These are phyloP conservation scores for Penicillium angulare DNA, from an alignment of 495 filamentous ascomycete genomes.

Conservation along the genomic window DNA sequence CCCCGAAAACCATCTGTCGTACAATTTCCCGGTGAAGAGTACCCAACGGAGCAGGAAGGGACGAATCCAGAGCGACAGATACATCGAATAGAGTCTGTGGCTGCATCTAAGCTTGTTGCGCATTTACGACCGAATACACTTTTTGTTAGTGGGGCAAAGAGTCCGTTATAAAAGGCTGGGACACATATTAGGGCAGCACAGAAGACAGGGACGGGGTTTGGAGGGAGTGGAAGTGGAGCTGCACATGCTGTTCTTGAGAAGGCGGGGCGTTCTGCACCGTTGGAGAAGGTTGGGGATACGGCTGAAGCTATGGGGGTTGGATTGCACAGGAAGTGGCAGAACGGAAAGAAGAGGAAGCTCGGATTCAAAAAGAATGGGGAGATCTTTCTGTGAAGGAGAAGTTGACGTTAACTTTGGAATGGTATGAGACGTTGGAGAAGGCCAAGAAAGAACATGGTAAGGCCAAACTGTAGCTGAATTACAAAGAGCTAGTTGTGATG, in stretches of 20 bases:
- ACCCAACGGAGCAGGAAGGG: not conserved
- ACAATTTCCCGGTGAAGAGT: not conserved
- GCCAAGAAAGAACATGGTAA: too few relatives aligned
- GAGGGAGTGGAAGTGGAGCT: not conserved
- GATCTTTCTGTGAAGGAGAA: not conserved
- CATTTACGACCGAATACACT: constrained; percentile 58
- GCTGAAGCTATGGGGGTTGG: constrained; percentile 21
- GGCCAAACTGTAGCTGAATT: not conserved
- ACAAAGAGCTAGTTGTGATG: too few relatives aligned
- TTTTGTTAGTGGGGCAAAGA: not conserved
- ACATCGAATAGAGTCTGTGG: constrained; percentile 61
- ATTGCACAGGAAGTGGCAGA: constrained; percentile 1
- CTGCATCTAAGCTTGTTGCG: constrained; percentile 54
- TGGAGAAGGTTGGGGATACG: constrained; percentile 58
- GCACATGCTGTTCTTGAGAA: not conserved
- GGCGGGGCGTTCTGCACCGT: constrained; percentile 59
- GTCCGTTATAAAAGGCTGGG: not conserved
- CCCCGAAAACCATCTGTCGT: not conserved
- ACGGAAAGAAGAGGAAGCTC: constrained; percentile 2
- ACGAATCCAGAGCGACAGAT: not conserved
- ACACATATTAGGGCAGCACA: not conserved
- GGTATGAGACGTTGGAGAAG: not conserved
- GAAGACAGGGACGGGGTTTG: not conserved
- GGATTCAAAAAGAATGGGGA: constrained; percentile 3
- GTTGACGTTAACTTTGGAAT: not conserved